Percentiles rank a stretch among this genome's conserved stretches.
These are phyloP conservation scores for Globisporangium paroecandrum DNA, from an alignment of 352 stramenopile genomes.

Conservation along the genomic window DNA sequence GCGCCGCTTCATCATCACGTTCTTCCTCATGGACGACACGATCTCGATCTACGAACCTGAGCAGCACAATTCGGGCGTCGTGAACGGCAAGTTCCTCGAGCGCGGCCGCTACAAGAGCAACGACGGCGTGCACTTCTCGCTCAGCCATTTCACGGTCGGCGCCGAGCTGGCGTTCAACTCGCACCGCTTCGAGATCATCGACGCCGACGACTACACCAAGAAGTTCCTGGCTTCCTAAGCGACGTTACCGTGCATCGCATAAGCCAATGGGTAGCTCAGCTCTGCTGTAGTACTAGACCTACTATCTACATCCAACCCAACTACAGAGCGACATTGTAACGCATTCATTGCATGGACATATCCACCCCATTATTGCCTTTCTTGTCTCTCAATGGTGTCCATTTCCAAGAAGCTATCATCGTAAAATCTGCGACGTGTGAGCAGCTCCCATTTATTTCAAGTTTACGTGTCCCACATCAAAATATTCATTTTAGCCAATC, in stretches of 20 bases:
- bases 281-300: neutral
- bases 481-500: neutral
- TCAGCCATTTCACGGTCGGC: conserved; percentile 61
- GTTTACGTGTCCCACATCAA: neutral
- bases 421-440: conserved; percentile 12
- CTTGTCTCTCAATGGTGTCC: neutral
- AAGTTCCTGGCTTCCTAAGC: conserved; percentile 65
- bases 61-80: conserved; percentile 71
- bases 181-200: conserved; percentile 72
- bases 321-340: neutral
- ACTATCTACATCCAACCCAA: neutral
- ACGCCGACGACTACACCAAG: conserved; percentile 81
- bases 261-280: neutral
- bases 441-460: neutral
- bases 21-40: conserved; percentile 82
- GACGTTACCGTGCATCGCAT: too few species aligned
- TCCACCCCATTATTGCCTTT: neutral
- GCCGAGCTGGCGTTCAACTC: conserved; percentile 59
- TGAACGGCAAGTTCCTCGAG: conserved; percentile 86
- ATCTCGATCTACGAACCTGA: conserved; percentile 74
- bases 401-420: neutral
- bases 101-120: conserved; percentile 64
- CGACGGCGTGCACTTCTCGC: conserved; percentile 49
- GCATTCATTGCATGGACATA: conserved; percentile 6
- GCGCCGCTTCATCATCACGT: conserved; percentile 79